phyloP scores from a whole-genome alignment of 2,329 filamentous ascomycete genomes.

The Cercospora sojina region DNA sequence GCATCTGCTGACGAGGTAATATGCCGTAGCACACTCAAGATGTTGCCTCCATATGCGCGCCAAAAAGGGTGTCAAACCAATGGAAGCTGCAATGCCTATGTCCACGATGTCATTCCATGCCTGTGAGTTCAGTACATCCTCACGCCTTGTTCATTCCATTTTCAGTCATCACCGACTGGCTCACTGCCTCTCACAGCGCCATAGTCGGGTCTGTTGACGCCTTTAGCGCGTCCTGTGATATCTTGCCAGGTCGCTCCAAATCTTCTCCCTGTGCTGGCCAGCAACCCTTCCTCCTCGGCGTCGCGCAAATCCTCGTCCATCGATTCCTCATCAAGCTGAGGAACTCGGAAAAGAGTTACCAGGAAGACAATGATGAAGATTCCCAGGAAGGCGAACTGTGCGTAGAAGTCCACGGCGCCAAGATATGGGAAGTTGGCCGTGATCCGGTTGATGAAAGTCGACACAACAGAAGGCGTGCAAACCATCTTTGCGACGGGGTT shows the following conservation, averaged over 20 bases:
- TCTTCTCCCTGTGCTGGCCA: slow-evolving; percentile 77
- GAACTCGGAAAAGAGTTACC: slow-evolving; percentile 75
- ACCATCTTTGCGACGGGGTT: slow-evolving; percentile 72
- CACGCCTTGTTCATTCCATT: not conserved
- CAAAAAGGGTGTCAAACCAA: slow-evolving; percentile 6
- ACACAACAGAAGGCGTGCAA: slow-evolving; percentile 88
- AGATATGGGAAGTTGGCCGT: slow-evolving; percentile 95
- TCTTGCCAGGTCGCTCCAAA: slow-evolving; percentile 89
- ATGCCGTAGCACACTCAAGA: not conserved
- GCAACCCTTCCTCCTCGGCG: slow-evolving; percentile 87
- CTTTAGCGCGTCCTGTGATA: slow-evolving; percentile 62
- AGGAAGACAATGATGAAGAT: slow-evolving; percentile 80
- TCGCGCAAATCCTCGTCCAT: slow-evolving; percentile 86
- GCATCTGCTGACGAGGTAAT: not conserved
- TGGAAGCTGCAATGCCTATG: not conserved
- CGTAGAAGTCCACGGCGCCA: slow-evolving; percentile 90
- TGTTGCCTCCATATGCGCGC: not conserved
- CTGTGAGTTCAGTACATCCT: slow-evolving; percentile 9
- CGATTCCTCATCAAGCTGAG: slow-evolving; percentile 71
- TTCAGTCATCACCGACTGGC: slow-evolving; percentile 1
- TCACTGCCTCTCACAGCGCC: slow-evolving; percentile 13
- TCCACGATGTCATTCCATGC: slow-evolving; percentile 3
- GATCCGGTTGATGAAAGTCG: slow-evolving; percentile 88
- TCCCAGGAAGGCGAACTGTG: slow-evolving; percentile 83
- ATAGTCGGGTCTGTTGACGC: slow-evolving; percentile 31